Evolutionary conservation across 2,329 filamentous ascomycete genomes (phyloP), one percentile per base, ranked within the genome.

Genomic region (Blastomyces percursus): DNA sequence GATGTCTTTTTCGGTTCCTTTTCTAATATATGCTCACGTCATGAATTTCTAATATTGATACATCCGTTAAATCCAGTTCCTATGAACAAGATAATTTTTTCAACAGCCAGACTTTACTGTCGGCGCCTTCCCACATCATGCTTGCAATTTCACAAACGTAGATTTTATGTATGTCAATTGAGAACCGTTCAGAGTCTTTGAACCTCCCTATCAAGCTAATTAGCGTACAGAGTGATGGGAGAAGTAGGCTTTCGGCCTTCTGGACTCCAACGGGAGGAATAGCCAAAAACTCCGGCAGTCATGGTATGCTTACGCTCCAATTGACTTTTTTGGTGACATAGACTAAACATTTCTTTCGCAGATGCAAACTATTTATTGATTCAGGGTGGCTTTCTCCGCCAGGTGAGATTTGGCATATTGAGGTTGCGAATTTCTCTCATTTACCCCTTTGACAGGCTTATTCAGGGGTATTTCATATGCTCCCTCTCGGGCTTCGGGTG

Each of bases 401-500:
- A 91, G 79, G 86, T 88, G 66, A 69, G 76, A 72, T 35, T 58
- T 14, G 61, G 50, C 38, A 44, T n/a, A 46, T n/a, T 44, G 40
- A 16, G 35, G 54, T 27, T 50, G 11, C 27, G 54, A 60, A 9
- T 19, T 52, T 21, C 40, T 40, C 21, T 32, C 58, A 63, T 21
- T 61, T 61, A 57, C n/a, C 35, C 30, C 42, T 55, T 14, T 63
- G 24, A 1, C 67, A 91, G 85, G 87, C 91, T 24, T 89, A 96
- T 72, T 85, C 92, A 8, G 94, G 94, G 35, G 85, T 97, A 44
- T 99, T 96, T 69, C 94, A 99, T 71, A 82, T 96, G 71, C 81
- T 99, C 1, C 94, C 94, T 0, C 77, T 99, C 0, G 94, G 94
- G 0, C 81, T 91, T 38, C 84, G 91, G 35, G 90, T 97, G 0